phyloP scores from a whole-genome alignment of 148 eudicot species.

The Oxyria digyna region DNA sequence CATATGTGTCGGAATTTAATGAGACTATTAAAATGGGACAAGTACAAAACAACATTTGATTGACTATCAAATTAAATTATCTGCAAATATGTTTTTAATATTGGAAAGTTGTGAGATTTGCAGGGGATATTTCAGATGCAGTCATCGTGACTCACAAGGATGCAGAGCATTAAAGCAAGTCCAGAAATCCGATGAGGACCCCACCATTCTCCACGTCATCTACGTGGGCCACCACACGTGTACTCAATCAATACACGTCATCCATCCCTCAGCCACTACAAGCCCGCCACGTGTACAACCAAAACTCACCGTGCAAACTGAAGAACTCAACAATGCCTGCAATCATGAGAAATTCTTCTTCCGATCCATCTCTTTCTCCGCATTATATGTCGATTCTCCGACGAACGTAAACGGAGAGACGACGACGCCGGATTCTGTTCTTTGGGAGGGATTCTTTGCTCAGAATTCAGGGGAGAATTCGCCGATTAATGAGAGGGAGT shows the following conservation, averaged over 20 bases:
- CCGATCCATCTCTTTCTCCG: slow-evolving; percentile 2
- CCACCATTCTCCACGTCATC: slow-evolving; percentile 20
- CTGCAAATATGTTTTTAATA: neutral
- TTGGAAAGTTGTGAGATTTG: neutral
- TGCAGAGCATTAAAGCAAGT: slow-evolving; percentile 33
- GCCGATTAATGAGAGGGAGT: neutral
- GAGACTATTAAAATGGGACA: no score
- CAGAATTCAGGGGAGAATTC: neutral
- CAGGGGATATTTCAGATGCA: slow-evolving; percentile 25
- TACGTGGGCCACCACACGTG: slow-evolving; percentile 31
- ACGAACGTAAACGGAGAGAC: no score
- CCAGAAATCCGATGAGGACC: slow-evolving; percentile 30
- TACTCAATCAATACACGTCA: slow-evolving; percentile 6
- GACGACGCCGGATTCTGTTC: neutral
- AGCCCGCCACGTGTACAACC: neutral
- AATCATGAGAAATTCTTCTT: neutral
- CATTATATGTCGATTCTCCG: no score
- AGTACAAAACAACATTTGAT: no score
- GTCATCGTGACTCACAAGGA: slow-evolving; percentile 13
- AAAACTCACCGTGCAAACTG: neutral
- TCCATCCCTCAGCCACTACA: neutral
- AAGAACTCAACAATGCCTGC: neutral
- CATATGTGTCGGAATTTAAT: neutral
- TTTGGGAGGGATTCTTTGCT: neutral
- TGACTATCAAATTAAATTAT: no score